These are phyloP conservation scores for Tolypocladium tundrense DNA, from an alignment of 2,329 filamentous ascomycete species.

Conservation along the genomic window DNA sequence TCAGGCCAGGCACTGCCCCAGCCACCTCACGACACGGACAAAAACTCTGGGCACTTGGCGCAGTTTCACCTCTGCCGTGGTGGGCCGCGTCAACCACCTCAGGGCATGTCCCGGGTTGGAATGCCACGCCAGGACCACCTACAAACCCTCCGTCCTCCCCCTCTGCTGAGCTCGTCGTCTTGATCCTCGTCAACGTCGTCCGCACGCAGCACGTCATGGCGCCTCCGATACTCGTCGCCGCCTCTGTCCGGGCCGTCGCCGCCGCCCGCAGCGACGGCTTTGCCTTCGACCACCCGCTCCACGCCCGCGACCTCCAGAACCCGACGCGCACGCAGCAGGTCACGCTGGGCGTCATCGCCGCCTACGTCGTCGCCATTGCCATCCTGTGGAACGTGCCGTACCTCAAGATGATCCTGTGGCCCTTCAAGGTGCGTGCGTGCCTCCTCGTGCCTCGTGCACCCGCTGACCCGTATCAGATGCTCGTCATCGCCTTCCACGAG, in stretches of 20 bases:
- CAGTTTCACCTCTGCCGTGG: not conserved
- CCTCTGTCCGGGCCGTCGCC: not conserved
- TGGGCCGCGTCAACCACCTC: not conserved
- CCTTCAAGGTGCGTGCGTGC: slow-evolving; percentile 50
- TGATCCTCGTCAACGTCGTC: not conserved
- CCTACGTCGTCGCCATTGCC: slow-evolving; percentile 63
- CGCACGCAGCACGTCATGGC: not conserved
- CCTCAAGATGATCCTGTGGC: slow-evolving; percentile 65
- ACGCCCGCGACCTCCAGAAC: slow-evolving; percentile 38
- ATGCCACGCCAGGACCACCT: not conserved
- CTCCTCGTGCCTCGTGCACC: not conserved
- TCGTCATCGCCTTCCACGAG: slow-evolving; percentile 76
- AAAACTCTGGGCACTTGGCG: not conserved
- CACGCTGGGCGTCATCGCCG: slow-evolving; percentile 60
- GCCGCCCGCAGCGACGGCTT: not conserved
- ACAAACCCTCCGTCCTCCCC: too few species aligned
- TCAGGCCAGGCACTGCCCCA: not conserved
- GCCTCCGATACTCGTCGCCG: not conserved
- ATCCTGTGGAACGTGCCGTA: slow-evolving; percentile 74
- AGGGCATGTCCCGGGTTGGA: not conserved
- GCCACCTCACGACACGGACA: not conserved
- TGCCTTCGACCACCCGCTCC: not conserved
- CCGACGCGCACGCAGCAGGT: slow-evolving; percentile 60
- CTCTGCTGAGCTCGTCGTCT: not conserved
- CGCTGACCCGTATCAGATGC: slow-evolving; percentile 43